Base-by-base conservation (phyloP, 805 yeast species). In the Wickerhamiella shivajii region DNA sequence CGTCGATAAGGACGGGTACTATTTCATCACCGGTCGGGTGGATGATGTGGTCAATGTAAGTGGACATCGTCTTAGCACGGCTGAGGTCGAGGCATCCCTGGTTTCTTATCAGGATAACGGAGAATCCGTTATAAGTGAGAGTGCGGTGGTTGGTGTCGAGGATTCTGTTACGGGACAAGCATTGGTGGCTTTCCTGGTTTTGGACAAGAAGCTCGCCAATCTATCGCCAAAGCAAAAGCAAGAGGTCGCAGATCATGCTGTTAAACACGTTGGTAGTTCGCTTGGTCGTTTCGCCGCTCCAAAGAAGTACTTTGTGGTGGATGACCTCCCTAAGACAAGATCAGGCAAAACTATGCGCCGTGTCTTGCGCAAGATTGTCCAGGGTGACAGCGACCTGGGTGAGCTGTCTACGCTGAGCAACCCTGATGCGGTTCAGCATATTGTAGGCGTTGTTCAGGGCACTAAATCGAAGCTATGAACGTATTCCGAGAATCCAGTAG, bases 341-440 rank as follows among this genome's bases (percentile, higher is more conserved):
- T 79, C 93, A 5, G 94, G 94, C 47, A 83, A 83, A 66, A 81
- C 83, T 51, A 81, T 83, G 87, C 77, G 95, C 67, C 77, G 94
- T 66, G 74, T 83, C 42, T 65, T 83, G 60, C 75, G 94, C 62
- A 83, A 83, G 60, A 69, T 81, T 39, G 72, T 79, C 38, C 74
- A 80, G 36, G 80, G 81, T 42, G 93, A 83, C 63, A 92, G 77
- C 45, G 79, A 75, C 52, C 65, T 83, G 46, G 94, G 94, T 44
- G 95, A 83, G 51, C 64, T 75, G 52, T 71, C 84, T 26, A 83
- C 94, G 25, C 63, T 76, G 55, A 70, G 84, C 25, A 78, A 84
- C 56, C 83, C 93, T n/a, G 70, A 67, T 36, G 69, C 75, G 39
- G 92, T 84, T 35, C 72, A 69, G 32, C 72, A 71, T 43, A 66